Evolutionary conservation across 345 rosid species (phyloP).

Genomic region (Reutealis trisperma): DNA sequence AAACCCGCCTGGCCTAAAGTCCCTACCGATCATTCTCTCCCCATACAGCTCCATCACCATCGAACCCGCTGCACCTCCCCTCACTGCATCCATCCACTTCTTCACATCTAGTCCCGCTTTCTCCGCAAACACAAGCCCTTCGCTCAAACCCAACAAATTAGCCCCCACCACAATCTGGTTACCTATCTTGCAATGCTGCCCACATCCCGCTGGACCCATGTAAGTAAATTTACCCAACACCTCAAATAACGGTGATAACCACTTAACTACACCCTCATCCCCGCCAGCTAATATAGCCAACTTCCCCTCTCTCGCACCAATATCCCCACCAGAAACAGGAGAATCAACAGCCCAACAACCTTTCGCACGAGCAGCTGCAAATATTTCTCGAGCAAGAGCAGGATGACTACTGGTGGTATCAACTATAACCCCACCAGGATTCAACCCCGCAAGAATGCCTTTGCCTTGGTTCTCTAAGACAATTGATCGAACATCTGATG

Average conservation of each 20-base stretch:
- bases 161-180: slow-evolving; percentile 75
- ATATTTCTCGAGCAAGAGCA: slow-evolving; percentile 58
- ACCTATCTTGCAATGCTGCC: slow-evolving; percentile 77
- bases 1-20: slow-evolving; percentile 66
- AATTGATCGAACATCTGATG: slow-evolving; percentile 65
- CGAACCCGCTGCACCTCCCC: slow-evolving; percentile 66
- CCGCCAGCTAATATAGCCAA: slow-evolving; percentile 73
- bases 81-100: slow-evolving; percentile 49
- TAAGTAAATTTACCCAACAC: slow-evolving; percentile 56
- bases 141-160: slow-evolving; percentile 71
- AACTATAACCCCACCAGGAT: slow-evolving; percentile 58
- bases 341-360: slow-evolving; percentile 74
- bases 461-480: slow-evolving; percentile 43
- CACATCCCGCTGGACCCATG: slow-evolving; percentile 76
- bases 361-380: slow-evolving; percentile 43
- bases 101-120: slow-evolving; percentile 58
- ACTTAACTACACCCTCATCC: slow-evolving; percentile 51
- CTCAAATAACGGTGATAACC: slow-evolving; percentile 60
- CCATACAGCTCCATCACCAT: slow-evolving; percentile 75
- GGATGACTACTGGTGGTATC: slow-evolving; percentile 76
- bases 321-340: slow-evolving; percentile 72
- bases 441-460: slow-evolving; percentile 60
- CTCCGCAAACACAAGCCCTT: slow-evolving; percentile 72
- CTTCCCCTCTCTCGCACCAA: slow-evolving; percentile 71
- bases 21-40: slow-evolving; percentile 60